Percentiles rank a stretch among this genome's conserved stretches.
Evolutionary conservation across 257 asterid species (phyloP).

Genomic region (Vinca minor): DNA sequence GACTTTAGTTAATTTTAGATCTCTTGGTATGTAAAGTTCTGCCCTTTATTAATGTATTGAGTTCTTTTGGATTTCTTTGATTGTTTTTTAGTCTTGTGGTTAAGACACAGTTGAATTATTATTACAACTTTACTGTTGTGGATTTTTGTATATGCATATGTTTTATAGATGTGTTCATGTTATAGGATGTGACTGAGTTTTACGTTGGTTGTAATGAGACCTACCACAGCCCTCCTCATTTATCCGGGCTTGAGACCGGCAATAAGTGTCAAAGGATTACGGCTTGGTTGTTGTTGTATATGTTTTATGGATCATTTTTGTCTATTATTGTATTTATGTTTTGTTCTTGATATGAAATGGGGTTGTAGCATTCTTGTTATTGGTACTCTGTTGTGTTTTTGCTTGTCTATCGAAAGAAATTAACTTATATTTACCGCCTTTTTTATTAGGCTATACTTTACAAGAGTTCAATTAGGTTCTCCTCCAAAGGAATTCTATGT

Average conservation of each 20-base stretch:
- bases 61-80: neutral
- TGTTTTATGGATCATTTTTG: too few relatives aligned
- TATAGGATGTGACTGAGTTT: too few relatives aligned
- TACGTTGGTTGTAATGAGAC: too few relatives aligned
- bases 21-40: too few relatives aligned
- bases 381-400: neutral
- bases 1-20: slow-evolving; percentile 1
- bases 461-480: slow-evolving; percentile 75
- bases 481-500: slow-evolving; percentile 90
- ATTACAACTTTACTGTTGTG: neutral
- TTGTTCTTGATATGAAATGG: neutral
- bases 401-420: neutral
- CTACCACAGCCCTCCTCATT: too few relatives aligned
- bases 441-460: slow-evolving; percentile 69
- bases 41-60: slow-evolving; percentile 2
- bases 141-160: neutral
- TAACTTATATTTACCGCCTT: slow-evolving; percentile 12
- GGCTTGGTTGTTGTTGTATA: too few relatives aligned
- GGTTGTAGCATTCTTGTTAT: neutral
- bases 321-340: neutral
- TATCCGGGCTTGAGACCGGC: too few relatives aligned
- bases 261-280: too few relatives aligned
- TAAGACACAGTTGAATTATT: neutral
- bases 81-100: neutral
- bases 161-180: neutral